Conservation (phyloP, 2,329 filamentous ascomycete species). For the Apiospora marii region DNA sequence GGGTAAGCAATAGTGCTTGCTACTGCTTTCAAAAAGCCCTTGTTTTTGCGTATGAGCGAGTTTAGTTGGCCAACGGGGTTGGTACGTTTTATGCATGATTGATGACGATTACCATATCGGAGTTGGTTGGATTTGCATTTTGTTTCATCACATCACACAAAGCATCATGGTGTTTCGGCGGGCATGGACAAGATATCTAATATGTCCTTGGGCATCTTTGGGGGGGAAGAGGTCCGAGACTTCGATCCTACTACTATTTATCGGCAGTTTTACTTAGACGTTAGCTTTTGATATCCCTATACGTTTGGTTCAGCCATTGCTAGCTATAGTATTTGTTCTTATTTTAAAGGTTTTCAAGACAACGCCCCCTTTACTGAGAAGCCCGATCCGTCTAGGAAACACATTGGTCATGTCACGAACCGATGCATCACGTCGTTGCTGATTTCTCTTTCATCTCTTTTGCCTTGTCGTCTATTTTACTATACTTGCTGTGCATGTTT, state of each 20-base stretch:
- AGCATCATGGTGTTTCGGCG: background rate
- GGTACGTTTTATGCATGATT: background rate
- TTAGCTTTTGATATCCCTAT: conserved; percentile 14
- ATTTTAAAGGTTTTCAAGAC: background rate
- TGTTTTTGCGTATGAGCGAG: background rate
- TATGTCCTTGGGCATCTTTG: background rate
- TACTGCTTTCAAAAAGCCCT: background rate
- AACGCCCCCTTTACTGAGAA: background rate
- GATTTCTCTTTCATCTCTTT: background rate
- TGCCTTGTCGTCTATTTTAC: too few relatives aligned
- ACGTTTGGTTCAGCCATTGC: background rate
- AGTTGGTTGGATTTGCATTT: background rate
- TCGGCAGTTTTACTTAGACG: background rate
- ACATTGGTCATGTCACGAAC: background rate
- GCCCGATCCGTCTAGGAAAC: background rate
- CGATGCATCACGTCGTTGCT: background rate
- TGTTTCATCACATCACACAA: background rate
- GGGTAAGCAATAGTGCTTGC: background rate
- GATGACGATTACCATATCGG: background rate
- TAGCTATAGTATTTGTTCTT: background rate
- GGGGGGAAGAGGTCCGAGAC: background rate
- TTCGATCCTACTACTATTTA: background rate
- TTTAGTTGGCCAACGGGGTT: too few relatives aligned
- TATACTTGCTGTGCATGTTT: background rate
- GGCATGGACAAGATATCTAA: background rate